phyloP scores from a whole-genome alignment of 208 protist genomes.

The Trypanosoma congolense region DNA sequence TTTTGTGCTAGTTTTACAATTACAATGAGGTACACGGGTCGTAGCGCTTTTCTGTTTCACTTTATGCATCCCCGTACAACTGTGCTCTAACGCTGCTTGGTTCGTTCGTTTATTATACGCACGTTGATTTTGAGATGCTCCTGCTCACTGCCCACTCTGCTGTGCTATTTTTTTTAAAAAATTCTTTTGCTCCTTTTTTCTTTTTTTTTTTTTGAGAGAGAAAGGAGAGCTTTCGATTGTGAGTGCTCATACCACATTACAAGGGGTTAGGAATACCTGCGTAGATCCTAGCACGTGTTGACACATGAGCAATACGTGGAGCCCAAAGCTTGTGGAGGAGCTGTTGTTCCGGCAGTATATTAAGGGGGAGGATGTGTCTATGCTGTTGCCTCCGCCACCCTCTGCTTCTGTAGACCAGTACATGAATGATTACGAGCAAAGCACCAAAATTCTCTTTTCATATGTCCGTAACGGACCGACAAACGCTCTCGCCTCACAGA shows the following conservation, averaged over 20 bases:
- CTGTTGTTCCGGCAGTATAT: conserved; percentile 86
- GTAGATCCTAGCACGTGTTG: too few species aligned
- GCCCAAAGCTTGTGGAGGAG: conserved; percentile 72
- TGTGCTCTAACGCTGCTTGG: too few species aligned
- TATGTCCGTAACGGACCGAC: conserved; percentile 84
- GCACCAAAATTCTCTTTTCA: conserved; percentile 70
- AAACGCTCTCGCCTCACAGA: conserved; percentile 65
- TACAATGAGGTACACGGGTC: too few species aligned
- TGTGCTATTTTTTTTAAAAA: neutral
- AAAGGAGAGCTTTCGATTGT: too few species aligned
- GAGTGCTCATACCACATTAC: too few species aligned
- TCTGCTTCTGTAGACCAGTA: conserved; percentile 43
- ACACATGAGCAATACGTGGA: conserved; percentile 42
- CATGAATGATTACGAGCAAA: conserved; percentile 69
- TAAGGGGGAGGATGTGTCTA: conserved; percentile 78
- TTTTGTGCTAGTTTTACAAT: too few species aligned
- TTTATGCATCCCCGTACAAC: neutral
- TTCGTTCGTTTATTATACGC: too few species aligned
- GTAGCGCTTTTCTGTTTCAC: too few species aligned
- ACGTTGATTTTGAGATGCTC: too few species aligned
- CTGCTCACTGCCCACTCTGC: neutral
- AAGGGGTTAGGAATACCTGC: too few species aligned
- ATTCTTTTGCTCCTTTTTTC: too few species aligned
- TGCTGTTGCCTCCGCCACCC: conserved; percentile 57
- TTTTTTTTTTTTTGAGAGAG: too few species aligned